Evolutionary conservation across 73 alveolate genomes (phyloP).

Genomic region (Paramecium sexaurelia): DNA sequence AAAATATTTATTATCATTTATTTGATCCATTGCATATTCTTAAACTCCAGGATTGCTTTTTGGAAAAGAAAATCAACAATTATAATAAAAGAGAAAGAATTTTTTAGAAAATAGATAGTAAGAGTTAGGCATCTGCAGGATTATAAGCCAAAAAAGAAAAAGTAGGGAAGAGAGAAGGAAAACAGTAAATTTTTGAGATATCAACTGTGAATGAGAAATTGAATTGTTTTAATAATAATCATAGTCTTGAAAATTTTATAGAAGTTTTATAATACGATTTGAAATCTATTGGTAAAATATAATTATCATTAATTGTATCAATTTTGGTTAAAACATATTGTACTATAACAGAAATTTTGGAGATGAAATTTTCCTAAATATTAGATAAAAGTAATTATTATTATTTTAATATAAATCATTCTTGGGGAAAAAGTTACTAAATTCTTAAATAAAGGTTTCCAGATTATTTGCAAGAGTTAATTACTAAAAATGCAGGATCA

Average conservation of each 20-base stretch:
- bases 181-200: background rate
- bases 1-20: background rate
- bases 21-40: background rate
- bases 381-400: background rate
- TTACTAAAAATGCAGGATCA: background rate
- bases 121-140: background rate
- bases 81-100: background rate
- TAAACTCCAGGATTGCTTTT: background rate
- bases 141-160: background rate
- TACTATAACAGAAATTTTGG: background rate
- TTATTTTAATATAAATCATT: background rate
- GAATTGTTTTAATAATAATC: background rate
- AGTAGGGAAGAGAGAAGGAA: background rate
- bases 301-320: background rate
- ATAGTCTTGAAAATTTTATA: background rate
- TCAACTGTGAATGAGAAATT: background rate
- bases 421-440: background rate
- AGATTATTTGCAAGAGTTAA: background rate
- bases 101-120: background rate
- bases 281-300: background rate
- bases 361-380: background rate
- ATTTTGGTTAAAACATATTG: background rate
- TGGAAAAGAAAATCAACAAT: background rate
- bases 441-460: background rate
- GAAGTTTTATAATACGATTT: background rate